A percentile compares a stretch with the other conserved stretches of the same genome.
These are phyloP conservation scores for Brassica incana DNA, from an alignment of 345 rosid species.

Conservation along the genomic window DNA sequence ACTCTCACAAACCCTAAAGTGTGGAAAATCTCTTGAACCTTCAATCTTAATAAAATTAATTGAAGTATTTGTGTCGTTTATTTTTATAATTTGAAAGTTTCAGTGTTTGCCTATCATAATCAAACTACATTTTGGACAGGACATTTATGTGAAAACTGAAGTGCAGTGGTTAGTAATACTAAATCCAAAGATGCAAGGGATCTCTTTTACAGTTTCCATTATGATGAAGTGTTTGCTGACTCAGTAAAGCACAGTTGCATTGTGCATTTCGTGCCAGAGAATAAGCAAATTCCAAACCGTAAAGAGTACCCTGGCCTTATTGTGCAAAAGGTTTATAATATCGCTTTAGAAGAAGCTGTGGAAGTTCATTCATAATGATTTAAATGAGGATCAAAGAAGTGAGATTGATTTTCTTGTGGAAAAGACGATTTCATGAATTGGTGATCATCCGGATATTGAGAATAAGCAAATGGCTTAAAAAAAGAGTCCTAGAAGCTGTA, in stretches of 20 bases:
- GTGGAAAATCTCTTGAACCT: neutral
- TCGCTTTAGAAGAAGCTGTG: conserved; percentile 46
- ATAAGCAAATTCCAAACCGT: conserved; percentile 67
- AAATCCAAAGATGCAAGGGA: conserved; percentile 59
- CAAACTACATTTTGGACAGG: conserved; percentile 43
- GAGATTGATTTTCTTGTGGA: conserved; percentile 62
- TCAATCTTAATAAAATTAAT: neutral
- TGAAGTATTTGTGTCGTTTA: neutral
- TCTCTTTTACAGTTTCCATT: conserved; percentile 82
- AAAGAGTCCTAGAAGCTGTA: conserved; percentile 27
- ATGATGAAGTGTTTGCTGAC: conserved; percentile 80
- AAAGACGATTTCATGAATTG: conserved; percentile 54
- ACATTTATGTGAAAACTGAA: conserved; percentile 60
- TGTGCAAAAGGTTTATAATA: conserved; percentile 67
- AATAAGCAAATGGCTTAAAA: neutral
- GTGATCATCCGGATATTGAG: conserved; percentile 44
- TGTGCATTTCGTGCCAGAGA: conserved; percentile 73
- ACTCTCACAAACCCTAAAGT: neutral
- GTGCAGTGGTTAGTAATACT: conserved; percentile 68
- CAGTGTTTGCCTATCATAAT: neutral
- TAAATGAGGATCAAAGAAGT: conserved; percentile 45
- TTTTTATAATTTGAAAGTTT: neutral
- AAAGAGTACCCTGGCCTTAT: conserved; percentile 70
- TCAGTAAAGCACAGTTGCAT: conserved; percentile 79
- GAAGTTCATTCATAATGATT: conserved; percentile 49